phyloP scores from a whole-genome alignment of 108 stramenopile genomes.

The Fistulifera solaris region DNA sequence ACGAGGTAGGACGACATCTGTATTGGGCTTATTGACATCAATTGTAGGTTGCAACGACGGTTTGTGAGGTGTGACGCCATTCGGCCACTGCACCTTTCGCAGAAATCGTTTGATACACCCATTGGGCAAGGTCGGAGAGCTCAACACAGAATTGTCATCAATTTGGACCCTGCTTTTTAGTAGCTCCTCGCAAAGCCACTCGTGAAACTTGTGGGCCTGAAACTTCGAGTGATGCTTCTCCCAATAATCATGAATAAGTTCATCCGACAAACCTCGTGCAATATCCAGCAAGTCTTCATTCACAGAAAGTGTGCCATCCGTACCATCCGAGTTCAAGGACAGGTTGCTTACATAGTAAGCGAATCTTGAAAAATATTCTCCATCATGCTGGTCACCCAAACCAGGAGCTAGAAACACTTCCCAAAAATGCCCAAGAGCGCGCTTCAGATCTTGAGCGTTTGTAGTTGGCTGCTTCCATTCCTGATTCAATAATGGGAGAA shows the following conservation, averaged over 20 bases:
- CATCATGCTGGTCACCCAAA: background rate
- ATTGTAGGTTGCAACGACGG: constrained; percentile 14
- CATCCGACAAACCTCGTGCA: constrained; percentile 31
- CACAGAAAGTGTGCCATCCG: too few relatives aligned
- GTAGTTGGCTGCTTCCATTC: background rate
- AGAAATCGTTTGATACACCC: constrained; percentile 56
- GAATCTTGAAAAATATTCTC: background rate
- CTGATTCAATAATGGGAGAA: too few relatives aligned
- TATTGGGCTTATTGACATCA: background rate
- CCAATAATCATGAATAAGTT: constrained; percentile 60
- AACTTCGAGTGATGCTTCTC: constrained; percentile 47
- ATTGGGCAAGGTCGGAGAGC: constrained; percentile 26
- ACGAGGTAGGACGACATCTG: background rate
- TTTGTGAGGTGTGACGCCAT: constrained; percentile 61
- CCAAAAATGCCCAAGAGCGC: constrained; percentile 46
- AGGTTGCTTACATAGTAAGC: background rate
- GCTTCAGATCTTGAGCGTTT: constrained; percentile 14
- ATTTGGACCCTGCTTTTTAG: constrained; percentile 16
- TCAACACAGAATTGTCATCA: constrained; percentile 4
- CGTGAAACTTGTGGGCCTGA: constrained; percentile 67
- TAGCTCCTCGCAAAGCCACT: constrained; percentile 63
- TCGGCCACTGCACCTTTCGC: constrained; percentile 58
- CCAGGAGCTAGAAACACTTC: constrained; percentile 47
- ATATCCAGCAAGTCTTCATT: constrained; percentile 1
- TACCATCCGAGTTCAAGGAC: too few relatives aligned